Percentiles rank a stretch among this genome's conserved stretches.
Evolutionary conservation across 768 basidiomycete species (phyloP).

Genomic region (Sarcomyxa edulis): DNA sequence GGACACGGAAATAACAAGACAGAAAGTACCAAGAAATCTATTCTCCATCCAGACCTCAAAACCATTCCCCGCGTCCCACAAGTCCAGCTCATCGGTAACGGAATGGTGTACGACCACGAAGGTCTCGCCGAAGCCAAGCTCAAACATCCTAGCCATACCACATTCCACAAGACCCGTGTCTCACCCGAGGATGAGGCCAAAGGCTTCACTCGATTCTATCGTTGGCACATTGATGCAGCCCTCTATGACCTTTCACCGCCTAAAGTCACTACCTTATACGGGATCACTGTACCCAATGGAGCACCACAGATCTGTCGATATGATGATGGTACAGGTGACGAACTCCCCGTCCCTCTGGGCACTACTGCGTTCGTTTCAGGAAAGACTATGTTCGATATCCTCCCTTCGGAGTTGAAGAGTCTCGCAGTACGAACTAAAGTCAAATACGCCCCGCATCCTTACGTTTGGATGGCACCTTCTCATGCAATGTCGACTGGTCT

Average conservation of each 20-base stretch:
- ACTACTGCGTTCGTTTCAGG: constrained; percentile 85
- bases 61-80: constrained; percentile 85
- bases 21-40: constrained; percentile 64
- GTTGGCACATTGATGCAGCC: constrained; percentile 93
- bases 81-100: constrained; percentile 91
- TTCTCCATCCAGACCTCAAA: constrained; percentile 87
- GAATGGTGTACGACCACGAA: constrained; percentile 73
- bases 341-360: constrained; percentile 75
- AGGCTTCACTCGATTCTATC: constrained; percentile 84
- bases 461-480: constrained; percentile 86
- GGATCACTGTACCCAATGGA: constrained; percentile 67
- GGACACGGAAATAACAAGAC: constrained; percentile 92
- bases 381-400: constrained; percentile 77
- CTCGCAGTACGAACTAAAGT: constrained; percentile 74
- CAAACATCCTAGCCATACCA: constrained; percentile 82
- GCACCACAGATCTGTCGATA: constrained; percentile 61
- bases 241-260: constrained; percentile 75
- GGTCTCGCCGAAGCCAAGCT: constrained; percentile 73
- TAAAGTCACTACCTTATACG: constrained; percentile 82
- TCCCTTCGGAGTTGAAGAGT: constrained; percentile 69
- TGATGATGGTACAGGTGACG: constrained; percentile 86
- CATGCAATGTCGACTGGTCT: constrained; percentile 73
- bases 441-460: constrained; percentile 80
- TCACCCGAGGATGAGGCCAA: constrained; percentile 68
- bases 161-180: constrained; percentile 80